Evolutionary conservation across 441 rosid species (phyloP).

Genomic region (Theobroma grandiflorum): DNA sequence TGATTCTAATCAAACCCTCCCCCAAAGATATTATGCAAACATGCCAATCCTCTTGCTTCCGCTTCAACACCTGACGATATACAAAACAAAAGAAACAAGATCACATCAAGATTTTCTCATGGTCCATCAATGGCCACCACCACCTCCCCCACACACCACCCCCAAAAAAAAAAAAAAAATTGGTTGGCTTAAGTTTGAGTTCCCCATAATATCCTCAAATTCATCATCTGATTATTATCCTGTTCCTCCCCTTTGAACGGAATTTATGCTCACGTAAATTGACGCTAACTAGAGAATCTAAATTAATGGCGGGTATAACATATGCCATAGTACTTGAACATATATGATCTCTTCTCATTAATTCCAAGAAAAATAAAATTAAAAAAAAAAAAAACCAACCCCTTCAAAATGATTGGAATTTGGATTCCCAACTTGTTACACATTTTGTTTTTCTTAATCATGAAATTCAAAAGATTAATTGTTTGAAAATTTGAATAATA

Average conservation of each 20-base stretch:
- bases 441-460: no score
- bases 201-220: not conserved
- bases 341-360: not conserved
- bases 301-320: not conserved
- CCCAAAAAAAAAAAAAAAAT: no score
- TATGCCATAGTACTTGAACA: not conserved
- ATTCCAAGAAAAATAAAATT: not conserved
- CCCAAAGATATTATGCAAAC: not conserved
- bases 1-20: not conserved
- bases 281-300: slow-evolving; percentile 4
- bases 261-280: slow-evolving; percentile 1
- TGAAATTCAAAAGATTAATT: no score
- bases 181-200: not conserved
- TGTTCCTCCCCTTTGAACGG: not conserved
- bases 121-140: slow-evolving; percentile 1
- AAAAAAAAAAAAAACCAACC: no score
- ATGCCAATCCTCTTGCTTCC: not conserved
- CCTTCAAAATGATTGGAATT: not conserved
- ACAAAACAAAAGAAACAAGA: slow-evolving; percentile 1
- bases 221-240: not conserved
- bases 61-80: not conserved
- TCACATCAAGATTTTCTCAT: not conserved
- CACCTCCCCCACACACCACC: no score
- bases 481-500: no score
- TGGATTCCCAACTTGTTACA: no score